Percentiles rank a stretch among this genome's conserved stretches.
Conservation (phyloP, 495 filamentous ascomycete genomes). For the Pyrenula aspistea region DNA sequence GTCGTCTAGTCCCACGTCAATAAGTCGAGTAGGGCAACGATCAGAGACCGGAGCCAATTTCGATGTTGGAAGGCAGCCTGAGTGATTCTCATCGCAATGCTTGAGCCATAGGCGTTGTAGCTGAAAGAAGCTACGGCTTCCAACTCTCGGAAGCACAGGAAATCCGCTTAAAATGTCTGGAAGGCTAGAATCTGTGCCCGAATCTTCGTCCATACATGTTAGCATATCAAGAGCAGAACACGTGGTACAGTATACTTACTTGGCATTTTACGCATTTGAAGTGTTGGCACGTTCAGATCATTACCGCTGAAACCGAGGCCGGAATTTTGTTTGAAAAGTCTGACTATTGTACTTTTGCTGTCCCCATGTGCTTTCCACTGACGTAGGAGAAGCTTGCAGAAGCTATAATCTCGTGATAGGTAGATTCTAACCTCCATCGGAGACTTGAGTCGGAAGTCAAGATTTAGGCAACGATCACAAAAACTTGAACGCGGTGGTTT, state of each 20-base stretch:
- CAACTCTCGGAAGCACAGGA: not conserved
- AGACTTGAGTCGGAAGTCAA: not conserved
- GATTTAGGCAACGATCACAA: not conserved
- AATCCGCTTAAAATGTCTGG: not conserved
- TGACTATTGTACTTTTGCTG: not conserved
- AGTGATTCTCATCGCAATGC: conserved; percentile 6
- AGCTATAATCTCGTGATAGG: not conserved
- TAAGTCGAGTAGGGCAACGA: conserved; percentile 13
- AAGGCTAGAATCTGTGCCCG: not conserved
- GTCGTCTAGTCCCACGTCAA: conserved; percentile 11
- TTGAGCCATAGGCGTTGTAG: conserved; percentile 1
- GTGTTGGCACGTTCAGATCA: not conserved
- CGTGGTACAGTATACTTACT: not conserved
- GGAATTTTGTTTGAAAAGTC: not conserved
- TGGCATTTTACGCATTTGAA: not conserved
- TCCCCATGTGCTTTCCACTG: not conserved
- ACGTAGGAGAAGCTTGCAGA: not conserved
- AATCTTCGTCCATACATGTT: not conserved
- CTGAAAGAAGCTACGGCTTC: not conserved
- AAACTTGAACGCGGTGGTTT: not conserved
- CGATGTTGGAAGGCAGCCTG: conserved; percentile 7
- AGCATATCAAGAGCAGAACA: not conserved
- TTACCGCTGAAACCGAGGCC: not conserved
- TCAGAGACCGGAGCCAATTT: not conserved
- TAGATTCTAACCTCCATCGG: not conserved